Percentiles rank a stretch among this genome's conserved stretches.
These are phyloP conservation scores for Amanita molliuscula DNA, from an alignment of 768 basidiomycete genomes.

Conservation along the genomic window DNA sequence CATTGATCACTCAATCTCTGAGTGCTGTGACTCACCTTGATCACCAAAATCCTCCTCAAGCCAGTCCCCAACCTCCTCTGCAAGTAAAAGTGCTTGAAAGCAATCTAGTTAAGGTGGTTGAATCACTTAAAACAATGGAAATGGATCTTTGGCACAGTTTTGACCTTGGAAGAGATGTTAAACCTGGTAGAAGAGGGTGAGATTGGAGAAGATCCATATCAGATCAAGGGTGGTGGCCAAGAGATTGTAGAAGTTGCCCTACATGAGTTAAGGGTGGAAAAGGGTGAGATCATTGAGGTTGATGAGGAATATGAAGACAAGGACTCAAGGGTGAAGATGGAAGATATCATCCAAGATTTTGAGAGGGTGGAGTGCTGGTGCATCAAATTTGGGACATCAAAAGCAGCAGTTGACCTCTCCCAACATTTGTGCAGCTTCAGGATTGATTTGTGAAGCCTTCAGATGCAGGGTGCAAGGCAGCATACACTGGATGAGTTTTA, in stretches of 20 bases:
- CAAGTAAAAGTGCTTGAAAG: neutral
- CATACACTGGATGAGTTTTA: neutral
- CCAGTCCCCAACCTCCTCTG: neutral
- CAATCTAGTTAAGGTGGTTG: neutral
- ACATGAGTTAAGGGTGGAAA: neutral
- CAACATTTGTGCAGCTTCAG: neutral
- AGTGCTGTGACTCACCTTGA: neutral
- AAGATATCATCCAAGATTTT: neutral
- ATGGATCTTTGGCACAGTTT: conserved; percentile 1
- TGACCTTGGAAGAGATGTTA: conserved; percentile 4
- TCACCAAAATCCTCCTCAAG: neutral
- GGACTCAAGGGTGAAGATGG: neutral
- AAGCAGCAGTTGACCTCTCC: neutral
- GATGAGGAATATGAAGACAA: neutral
- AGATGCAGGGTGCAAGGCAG: neutral
- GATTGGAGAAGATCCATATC: conserved; percentile 3
- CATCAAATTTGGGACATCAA: neutral
- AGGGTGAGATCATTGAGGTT: conserved; percentile 1
- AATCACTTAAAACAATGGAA: neutral
- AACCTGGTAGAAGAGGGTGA: conserved; percentile 4
- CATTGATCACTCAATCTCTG: neutral
- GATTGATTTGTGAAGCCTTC: neutral
- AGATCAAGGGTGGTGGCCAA: conserved; percentile 2
- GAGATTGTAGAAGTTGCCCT: conserved; percentile 1
- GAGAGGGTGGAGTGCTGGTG: neutral